These are phyloP conservation scores for Metarhizium brunneum DNA, from an alignment of 2,329 filamentous ascomycete species.

Conservation along the genomic window DNA sequence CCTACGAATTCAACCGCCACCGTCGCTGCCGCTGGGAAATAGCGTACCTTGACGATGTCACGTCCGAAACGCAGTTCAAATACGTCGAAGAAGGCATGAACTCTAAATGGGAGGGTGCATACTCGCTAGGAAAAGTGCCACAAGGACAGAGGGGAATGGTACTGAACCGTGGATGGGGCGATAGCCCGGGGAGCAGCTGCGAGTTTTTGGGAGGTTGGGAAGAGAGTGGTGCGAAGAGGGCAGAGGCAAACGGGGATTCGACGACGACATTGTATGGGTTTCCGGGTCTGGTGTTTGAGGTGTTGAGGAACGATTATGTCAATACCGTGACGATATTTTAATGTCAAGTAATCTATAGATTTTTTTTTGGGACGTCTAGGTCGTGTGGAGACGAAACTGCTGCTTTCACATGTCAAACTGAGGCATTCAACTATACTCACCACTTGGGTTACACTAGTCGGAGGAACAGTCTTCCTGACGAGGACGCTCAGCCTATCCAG, in stretches of 20 bases:
- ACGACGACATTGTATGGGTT: slow-evolving; percentile 87
- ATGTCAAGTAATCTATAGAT: slow-evolving; percentile 12
- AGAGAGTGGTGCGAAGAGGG: slow-evolving; percentile 52
- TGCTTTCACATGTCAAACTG: no score
- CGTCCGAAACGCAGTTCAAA: slow-evolving; percentile 72
- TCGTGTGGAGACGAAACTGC: no score
- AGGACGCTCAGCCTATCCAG: no score
- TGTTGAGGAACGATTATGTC: slow-evolving; percentile 83
- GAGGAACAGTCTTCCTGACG: no score
- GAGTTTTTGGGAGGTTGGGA: slow-evolving; percentile 83
- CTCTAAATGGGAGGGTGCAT: slow-evolving; percentile 59
- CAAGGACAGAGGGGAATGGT: slow-evolving; percentile 67
- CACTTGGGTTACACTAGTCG: no score
- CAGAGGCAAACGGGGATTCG: slow-evolving; percentile 46
- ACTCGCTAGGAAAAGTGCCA: slow-evolving; percentile 43
- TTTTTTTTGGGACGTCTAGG: no score
- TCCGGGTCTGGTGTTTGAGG: slow-evolving; percentile 89
- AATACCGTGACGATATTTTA: slow-evolving; percentile 85
- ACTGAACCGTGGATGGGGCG: slow-evolving; percentile 81
- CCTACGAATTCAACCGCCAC: slow-evolving; percentile 93
- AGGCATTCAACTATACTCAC: no score
- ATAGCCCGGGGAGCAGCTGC: slow-evolving; percentile 82
- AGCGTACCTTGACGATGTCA: slow-evolving; percentile 46
- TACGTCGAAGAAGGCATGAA: slow-evolving; percentile 61
- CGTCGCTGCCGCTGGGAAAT: slow-evolving; percentile 83